Conservation (phyloP, 2,329 filamentous ascomycete genomes). For the Talaromyces funiculosus region DNA sequence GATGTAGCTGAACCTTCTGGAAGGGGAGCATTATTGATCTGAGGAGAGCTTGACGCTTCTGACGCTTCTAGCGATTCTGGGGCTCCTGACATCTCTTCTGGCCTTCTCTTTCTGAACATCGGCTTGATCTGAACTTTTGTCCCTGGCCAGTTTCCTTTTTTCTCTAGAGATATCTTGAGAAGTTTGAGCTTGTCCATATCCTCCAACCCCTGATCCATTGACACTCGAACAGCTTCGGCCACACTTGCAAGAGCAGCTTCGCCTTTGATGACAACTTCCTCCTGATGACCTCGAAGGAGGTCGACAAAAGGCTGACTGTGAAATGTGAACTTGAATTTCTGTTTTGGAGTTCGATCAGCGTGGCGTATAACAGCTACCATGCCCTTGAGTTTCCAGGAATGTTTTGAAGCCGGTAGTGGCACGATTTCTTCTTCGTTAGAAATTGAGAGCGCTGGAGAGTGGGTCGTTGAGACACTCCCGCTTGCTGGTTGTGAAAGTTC, state of each 20-base stretch:
- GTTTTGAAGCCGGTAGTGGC: conserved; percentile 66
- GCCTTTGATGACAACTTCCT: conserved; percentile 90
- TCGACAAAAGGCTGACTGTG: conserved; percentile 95
- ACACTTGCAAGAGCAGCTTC: conserved; percentile 86
- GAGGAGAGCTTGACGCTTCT: conserved; percentile 12
- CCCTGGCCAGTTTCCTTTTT: conserved; percentile 89
- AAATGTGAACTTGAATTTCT: conserved; percentile 99
- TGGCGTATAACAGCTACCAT: conserved; percentile 95
- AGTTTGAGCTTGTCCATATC: conserved; percentile 80
- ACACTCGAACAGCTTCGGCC: conserved; percentile 76
- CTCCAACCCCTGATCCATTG: conserved; percentile 72
- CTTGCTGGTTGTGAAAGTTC: conserved; percentile 18
- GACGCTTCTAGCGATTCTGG: conserved; percentile 21
- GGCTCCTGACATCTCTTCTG: conserved; percentile 49
- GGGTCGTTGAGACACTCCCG: conserved; percentile 22
- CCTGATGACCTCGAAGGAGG: conserved; percentile 87
- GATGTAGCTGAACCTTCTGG: conserved; percentile 22
- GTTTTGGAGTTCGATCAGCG: conserved; percentile 94
- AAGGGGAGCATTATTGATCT: conserved; percentile 5
- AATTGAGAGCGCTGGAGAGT: conserved; percentile 23
- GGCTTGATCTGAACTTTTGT: conserved; percentile 99
- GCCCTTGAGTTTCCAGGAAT: conserved; percentile 96
- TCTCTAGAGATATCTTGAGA: conserved; percentile 78
- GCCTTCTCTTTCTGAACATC: conserved; percentile 89
- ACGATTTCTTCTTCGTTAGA: conserved; percentile 20